These are phyloP conservation scores for Aspergillus bertholletiae DNA, from an alignment of 495 filamentous ascomycete genomes.

Conservation along the genomic window DNA sequence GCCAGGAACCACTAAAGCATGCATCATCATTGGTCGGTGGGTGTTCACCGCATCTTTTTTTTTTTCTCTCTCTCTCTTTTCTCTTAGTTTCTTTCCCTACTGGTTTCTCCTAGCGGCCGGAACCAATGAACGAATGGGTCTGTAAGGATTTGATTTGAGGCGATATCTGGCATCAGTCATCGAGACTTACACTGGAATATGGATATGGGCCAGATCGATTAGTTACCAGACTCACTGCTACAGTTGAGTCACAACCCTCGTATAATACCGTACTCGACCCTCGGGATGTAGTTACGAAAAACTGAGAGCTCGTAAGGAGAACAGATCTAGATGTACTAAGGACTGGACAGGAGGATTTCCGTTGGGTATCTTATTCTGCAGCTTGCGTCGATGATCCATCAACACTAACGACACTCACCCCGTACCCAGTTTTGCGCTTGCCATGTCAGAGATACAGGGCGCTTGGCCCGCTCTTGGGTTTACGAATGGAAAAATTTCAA, in stretches of 20 bases:
- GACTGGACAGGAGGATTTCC: neutral
- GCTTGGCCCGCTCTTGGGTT: constrained; percentile 1
- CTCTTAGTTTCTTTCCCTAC: constrained; percentile 1
- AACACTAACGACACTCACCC: constrained; percentile 1
- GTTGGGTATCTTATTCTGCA: constrained; percentile 27
- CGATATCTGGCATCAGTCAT: neutral
- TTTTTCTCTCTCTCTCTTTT: constrained; percentile 7
- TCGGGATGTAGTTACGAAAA: neutral
- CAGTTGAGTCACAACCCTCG: neutral
- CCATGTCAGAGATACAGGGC: constrained; percentile 4
- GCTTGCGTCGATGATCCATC: constrained; percentile 8
- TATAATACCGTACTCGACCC: too few species aligned
- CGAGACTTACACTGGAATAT: neutral
- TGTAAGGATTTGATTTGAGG: neutral
- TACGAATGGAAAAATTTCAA: neutral
- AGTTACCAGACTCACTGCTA: too few species aligned
- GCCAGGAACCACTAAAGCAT: constrained; percentile 13
- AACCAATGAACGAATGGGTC: neutral
- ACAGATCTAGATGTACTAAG: neutral
- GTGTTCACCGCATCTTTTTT: constrained; percentile 40
- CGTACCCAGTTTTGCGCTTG: neutral
- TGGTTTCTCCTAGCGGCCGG: neutral
- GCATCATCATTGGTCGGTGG: constrained; percentile 27
- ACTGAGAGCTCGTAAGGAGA: neutral
- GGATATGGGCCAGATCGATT: neutral